phyloP scores from a whole-genome alignment of 495 filamentous ascomycete species.

The Trichoderma virens region DNA sequence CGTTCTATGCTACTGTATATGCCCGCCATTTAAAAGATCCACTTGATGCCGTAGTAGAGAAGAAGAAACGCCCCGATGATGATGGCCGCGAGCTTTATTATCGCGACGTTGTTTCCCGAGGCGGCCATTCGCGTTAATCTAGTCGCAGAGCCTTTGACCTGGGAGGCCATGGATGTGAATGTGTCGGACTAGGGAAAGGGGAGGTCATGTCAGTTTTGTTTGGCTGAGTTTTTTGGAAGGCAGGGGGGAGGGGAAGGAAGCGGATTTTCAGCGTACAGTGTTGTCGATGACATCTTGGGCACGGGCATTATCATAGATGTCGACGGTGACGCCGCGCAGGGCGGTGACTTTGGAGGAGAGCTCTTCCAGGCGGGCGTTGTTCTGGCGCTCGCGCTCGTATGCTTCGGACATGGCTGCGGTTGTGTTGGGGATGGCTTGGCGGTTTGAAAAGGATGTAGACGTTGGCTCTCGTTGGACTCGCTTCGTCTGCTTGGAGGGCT shows the following conservation, averaged over 20 bases:
- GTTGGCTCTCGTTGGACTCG: no score
- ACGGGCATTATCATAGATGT: constrained; percentile 93
- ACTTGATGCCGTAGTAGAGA: constrained; percentile 62
- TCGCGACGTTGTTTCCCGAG: constrained; percentile 80
- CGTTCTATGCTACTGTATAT: background rate
- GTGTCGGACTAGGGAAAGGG: constrained; percentile 36
- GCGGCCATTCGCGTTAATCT: constrained; percentile 90
- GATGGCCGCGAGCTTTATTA: constrained; percentile 82
- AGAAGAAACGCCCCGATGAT: constrained; percentile 64
- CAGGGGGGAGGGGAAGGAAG: background rate
- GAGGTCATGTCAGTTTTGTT: background rate
- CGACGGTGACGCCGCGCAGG: constrained; percentile 90
- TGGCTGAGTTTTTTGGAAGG: background rate
- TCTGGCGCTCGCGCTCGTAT: constrained; percentile 93
- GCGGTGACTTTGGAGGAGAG: constrained; percentile 84
- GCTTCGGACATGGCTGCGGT: constrained; percentile 69
- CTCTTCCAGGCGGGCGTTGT: constrained; percentile 89
- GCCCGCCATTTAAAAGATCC: constrained; percentile 48
- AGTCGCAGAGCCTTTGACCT: constrained; percentile 75
- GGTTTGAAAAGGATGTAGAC: background rate
- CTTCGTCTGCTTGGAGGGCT: no score
- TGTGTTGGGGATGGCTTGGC: background rate
- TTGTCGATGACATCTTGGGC: constrained; percentile 79
- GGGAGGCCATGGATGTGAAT: constrained; percentile 52
- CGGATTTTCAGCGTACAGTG: constrained; percentile 51